Conservation (phyloP, 805 yeast species). For the Sungouiozyma intestinalis region DNA sequence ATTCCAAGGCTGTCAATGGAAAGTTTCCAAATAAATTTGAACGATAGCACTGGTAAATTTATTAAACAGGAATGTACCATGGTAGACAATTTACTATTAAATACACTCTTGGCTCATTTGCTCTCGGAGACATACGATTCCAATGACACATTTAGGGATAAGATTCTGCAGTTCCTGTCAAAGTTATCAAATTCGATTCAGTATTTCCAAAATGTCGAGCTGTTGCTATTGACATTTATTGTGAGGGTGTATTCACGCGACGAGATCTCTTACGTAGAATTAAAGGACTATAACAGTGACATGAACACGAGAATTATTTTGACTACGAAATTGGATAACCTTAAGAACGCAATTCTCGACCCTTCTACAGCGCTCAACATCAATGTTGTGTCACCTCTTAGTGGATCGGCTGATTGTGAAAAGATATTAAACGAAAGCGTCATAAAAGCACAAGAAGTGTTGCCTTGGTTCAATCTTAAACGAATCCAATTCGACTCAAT, state of each 20-base stretch:
- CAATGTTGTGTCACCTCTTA: conserved; percentile 2
- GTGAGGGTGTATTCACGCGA: background rate
- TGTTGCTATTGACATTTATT: background rate
- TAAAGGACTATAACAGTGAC: background rate
- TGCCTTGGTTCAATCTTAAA: conserved; percentile 13
- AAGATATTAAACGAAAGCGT: conserved; percentile 3
- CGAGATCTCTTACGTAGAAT: background rate
- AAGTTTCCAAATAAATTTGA: background rate
- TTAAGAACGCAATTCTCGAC: background rate
- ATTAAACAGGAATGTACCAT: background rate
- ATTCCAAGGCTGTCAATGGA: background rate
- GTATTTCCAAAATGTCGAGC: background rate
- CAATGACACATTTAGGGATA: background rate
- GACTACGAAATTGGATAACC: background rate
- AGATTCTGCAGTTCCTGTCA: background rate
- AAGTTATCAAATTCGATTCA: background rate
- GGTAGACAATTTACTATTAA: background rate
- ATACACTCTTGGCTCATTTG: background rate
- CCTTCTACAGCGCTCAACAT: background rate
- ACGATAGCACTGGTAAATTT: background rate
- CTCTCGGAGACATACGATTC: background rate
- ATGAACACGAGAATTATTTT: background rate
- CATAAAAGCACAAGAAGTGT: conserved; percentile 6
- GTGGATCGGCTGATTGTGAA: conserved; percentile 4
- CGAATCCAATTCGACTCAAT: conserved; percentile 5